phyloP scores from a whole-genome alignment of 2,329 filamentous ascomycete genomes.

The Aciculosporium take region DNA sequence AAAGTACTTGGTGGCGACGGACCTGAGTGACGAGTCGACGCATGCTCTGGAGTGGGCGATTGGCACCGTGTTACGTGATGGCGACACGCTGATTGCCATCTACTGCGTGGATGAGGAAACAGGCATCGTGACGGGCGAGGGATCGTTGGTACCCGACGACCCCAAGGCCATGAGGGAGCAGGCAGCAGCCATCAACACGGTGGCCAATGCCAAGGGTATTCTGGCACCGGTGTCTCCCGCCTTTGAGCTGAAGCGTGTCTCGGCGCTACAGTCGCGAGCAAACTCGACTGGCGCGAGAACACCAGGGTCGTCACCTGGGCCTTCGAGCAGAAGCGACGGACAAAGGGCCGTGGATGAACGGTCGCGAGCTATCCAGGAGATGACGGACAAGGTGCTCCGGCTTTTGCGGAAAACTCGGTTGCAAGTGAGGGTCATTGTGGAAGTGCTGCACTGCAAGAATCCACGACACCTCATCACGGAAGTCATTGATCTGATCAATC shows the following conservation, averaged over 20 bases:
- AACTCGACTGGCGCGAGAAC: conserved; percentile 18
- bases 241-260: conserved; percentile 18
- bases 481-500: conserved; percentile 85
- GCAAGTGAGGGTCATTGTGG: conserved; percentile 84
- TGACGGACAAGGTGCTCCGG: conserved; percentile 73
- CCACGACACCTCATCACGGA: conserved; percentile 93
- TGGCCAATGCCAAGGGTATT: conserved; percentile 30
- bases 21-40: conserved; percentile 84
- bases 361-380: conserved; percentile 63
- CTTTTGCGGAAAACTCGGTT: conserved; percentile 80
- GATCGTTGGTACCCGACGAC: conserved; percentile 53
- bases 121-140: conserved; percentile 35
- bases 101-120: conserved; percentile 88
- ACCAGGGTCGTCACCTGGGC: conserved; percentile 33
- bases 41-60: conserved; percentile 97
- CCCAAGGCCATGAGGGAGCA: conserved; percentile 63
- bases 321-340: conserved; percentile 32
- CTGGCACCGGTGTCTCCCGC: conserved; percentile 19
- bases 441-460: conserved; percentile 97
- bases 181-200: conserved; percentile 53
- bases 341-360: conserved; percentile 63
- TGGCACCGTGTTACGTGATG: conserved; percentile 83
- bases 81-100: conserved; percentile 84
- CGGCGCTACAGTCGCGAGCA: conserved; percentile 14
- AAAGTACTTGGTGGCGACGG: conserved; percentile 91